Percentiles rank a stretch among this genome's conserved stretches.
phyloP scores from a whole-genome alignment of 2,329 filamentous ascomycete genomes.

The Aulographum hederae region DNA sequence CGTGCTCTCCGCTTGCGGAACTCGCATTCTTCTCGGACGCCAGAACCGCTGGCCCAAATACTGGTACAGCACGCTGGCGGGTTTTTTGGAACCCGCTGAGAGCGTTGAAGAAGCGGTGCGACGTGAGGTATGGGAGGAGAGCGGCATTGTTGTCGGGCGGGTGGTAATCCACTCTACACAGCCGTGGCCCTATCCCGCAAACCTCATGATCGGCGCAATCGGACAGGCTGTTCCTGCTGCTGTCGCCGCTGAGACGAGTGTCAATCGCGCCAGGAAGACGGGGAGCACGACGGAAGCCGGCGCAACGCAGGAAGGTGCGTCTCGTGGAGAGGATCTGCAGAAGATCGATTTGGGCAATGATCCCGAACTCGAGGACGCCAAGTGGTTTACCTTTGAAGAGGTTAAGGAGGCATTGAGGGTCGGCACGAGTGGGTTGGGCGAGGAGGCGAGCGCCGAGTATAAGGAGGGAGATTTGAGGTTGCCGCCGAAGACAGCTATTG shows the following conservation, averaged over 20 bases:
- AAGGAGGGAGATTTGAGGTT: conserved; percentile 62
- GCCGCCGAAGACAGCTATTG: conserved; percentile 78
- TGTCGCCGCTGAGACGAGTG: too few relatives aligned
- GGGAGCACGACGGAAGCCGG: too few relatives aligned
- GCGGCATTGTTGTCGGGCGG: conserved; percentile 26
- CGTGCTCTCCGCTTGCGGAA: conserved; percentile 63
- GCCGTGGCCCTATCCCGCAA: conserved; percentile 35
- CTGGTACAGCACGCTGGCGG: conserved; percentile 73
- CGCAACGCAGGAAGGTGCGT: too few relatives aligned
- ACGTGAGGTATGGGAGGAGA: conserved; percentile 32
- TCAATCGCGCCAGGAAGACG: too few relatives aligned
- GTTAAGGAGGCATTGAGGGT: conserved; percentile 53
- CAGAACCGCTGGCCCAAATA: conserved; percentile 64
- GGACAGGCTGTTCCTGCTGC: conserved; percentile 68
- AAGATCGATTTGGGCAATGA: conserved; percentile 70
- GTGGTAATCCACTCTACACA: conserved; percentile 33
- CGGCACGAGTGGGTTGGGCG: conserved; percentile 50
- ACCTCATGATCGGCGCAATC: conserved; percentile 47
- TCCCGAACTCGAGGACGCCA: conserved; percentile 75
- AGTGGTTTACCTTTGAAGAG: conserved; percentile 74
- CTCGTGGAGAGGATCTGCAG: too few relatives aligned
- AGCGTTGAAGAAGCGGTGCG: conserved; percentile 32
- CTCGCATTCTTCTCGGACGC: conserved; percentile 65
- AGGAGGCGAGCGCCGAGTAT: conserved; percentile 44
- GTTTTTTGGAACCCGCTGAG: conserved; percentile 32